phyloP scores from a whole-genome alignment of 1,284 basidiomycete genomes.

The Rhodotorula sp. region DNA sequence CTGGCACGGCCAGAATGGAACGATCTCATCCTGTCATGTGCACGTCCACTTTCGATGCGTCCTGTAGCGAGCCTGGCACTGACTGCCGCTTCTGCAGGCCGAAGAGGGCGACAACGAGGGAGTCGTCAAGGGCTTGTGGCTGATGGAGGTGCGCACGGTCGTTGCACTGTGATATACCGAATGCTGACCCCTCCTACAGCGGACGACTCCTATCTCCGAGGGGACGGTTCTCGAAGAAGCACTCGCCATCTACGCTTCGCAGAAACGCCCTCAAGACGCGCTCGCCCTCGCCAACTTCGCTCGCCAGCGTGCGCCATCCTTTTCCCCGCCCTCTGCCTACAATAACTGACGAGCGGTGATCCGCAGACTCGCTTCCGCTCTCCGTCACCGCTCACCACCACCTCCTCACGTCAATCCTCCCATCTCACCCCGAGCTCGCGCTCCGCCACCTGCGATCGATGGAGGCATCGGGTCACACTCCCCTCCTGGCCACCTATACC shows the following conservation, averaged over 20 bases:
- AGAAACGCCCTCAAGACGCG: constrained; percentile 57
- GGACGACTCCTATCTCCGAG: constrained; percentile 53
- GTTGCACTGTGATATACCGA: neutral
- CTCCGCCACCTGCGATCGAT: constrained; percentile 49
- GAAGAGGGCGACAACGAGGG: constrained; percentile 49
- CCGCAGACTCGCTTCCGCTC: constrained; percentile 63
- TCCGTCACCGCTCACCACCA: constrained; percentile 64
- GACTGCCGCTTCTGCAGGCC: constrained; percentile 48
- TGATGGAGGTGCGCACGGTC: constrained; percentile 59
- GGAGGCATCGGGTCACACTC: constrained; percentile 50
- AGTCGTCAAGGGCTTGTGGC: constrained; percentile 51
- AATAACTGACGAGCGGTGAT: neutral
- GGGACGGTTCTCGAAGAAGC: constrained; percentile 49
- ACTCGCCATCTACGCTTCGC: constrained; percentile 58
- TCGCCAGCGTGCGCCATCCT: constrained; percentile 51
- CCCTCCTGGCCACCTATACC: constrained; percentile 53
- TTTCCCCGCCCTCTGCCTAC: neutral
- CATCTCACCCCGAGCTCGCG: constrained; percentile 47
- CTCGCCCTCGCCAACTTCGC: constrained; percentile 56
- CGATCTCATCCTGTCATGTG: constrained; percentile 56
- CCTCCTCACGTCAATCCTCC: constrained; percentile 64
- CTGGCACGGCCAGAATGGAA: constrained; percentile 60
- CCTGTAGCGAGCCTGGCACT: too few species aligned
- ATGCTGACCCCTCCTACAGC: constrained; percentile 53
- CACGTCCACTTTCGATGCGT: constrained; percentile 41